Evolutionary conservation across 805 yeast genomes (phyloP), one percentile per base, ranked within the genome.

Genomic region (Yarrowia sp.): DNA sequence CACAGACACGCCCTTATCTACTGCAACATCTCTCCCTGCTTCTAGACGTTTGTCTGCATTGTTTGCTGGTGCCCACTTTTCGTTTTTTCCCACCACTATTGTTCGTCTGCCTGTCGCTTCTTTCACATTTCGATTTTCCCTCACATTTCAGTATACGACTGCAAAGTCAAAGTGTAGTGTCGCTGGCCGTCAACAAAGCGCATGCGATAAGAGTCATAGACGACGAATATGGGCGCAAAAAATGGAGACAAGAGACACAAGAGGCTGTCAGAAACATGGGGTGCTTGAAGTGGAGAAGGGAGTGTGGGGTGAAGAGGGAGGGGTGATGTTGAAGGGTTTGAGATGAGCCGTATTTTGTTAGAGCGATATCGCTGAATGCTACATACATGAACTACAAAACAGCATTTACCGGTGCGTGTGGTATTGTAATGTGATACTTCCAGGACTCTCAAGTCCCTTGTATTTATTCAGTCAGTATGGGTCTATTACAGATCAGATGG

Each of bases 391-490:
- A 26, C 32, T 26, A 26, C 32, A 26, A 26, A 26, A 26, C 32
- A 26, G 32, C 32, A 5, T 26, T 26, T 5, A 5, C 32, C 32
- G 7, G 32, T 26, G 7, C 32, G 32, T 26, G 32, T 26, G 32
- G 32, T 26, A 26, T 26, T 26, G 32, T 26, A 26, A 26, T 5
- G 32, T 26, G 32, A 26, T 26, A 26, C 32, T 26, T 26, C 32
- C 3, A 26, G 32, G 32, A 26, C 32, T 26, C 32, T 26, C 32
- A 26, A 26, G 32, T 26, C 32, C 19, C 32, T 26, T 26, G 32
- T 26, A 41, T 56, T 56, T 32, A 56, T 56, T 56, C 48, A 56
- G 59, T 53, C 59, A 53, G 59, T 53, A 53, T 53, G 59, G 59
- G 59, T 53, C 59, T 53, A 53, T 53, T 53, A 53, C 59, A 53